Evolutionary conservation across 176 grass and related monocot species (phyloP).

Genomic region (Puccinellia tenuiflora): DNA sequence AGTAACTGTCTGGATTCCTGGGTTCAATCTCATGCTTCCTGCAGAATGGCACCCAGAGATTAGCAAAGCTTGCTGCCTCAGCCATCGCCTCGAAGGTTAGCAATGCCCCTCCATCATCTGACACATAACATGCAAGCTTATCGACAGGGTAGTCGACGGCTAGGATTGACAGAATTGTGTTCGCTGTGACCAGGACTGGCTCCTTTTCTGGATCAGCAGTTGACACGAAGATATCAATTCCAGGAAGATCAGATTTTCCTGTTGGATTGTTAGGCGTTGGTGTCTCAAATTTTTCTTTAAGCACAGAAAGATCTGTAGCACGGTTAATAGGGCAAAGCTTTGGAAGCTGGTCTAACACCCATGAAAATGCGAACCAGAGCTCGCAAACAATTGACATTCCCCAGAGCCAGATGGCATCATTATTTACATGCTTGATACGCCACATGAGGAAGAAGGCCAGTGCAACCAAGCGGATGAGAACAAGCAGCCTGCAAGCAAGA

Average conservation of each 20-base stretch:
- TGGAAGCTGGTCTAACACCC: slow-evolving; percentile 94
- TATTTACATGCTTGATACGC: slow-evolving; percentile 80
- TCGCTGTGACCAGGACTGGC: slow-evolving; percentile 87
- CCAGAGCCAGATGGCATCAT: slow-evolving; percentile 90
- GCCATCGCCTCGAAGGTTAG: slow-evolving; percentile 99
- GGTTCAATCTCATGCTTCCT: slow-evolving; percentile 93
- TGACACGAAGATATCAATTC: slow-evolving; percentile 83
- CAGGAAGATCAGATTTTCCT: slow-evolving; percentile 84
- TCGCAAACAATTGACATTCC: slow-evolving; percentile 91
- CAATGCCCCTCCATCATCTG: slow-evolving; percentile 89
- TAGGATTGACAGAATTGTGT: slow-evolving; percentile 94
- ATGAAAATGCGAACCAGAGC: slow-evolving; percentile 95
- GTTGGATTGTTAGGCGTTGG: slow-evolving; percentile 67
- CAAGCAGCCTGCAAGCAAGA: slow-evolving; percentile 57
- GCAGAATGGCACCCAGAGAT: slow-evolving; percentile 95
- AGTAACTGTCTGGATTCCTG: slow-evolving; percentile 96
- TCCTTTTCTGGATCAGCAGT: slow-evolving; percentile 94
- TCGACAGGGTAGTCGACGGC: slow-evolving; percentile 91
- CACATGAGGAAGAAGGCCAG: slow-evolving; percentile 81
- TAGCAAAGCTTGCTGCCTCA: slow-evolving; percentile 90
- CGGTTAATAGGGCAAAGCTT: slow-evolving; percentile 91
- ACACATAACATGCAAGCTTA: slow-evolving; percentile 91
- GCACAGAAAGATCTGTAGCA: slow-evolving; percentile 74
- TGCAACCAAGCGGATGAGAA: slow-evolving; percentile 64
- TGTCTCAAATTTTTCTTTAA: slow-evolving; percentile 90